Evolutionary conservation across 164 flowering plant genomes (phyloP), one percentile per base, ranked within the genome.

Genomic region (Akebia trifoliata): DNA sequence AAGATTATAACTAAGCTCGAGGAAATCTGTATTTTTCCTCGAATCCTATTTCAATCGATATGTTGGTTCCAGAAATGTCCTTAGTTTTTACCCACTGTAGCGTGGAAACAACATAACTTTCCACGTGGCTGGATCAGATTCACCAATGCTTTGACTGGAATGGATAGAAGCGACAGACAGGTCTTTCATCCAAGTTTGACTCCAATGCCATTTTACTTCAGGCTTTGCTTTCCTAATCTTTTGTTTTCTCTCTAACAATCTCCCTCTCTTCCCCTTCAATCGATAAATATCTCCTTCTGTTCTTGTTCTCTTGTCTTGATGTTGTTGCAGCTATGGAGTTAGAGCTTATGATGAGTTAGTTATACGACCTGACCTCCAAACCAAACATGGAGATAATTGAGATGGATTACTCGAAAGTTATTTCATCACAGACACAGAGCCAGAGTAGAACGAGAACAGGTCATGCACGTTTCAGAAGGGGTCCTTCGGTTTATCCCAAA

Each of bases 381-480:
- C 15, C 55, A 1, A 45, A 56, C 4, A 18, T 59, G 50, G 76
- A 68, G 11, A 44, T n/a, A n/a, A n/a, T 68, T 4, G 78, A 72
- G 11, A 51, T 45, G 59, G 87, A 85, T 45, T 83, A 67, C 63
- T 88, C 77, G 76, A 79, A 64, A 49, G 86, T 86, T 6, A 86
- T 88, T 32, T 81, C 92, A 10, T 76, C 89, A 15, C 74, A 86
- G n/a, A n/a, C n/a, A n/a, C n/a, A n/a, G n/a, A n/a, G n/a, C n/a
- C n/a, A n/a, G 61, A 85, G 78, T 40, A 86, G 86, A 1, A 80
- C 77, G 25, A 48, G 95, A 54, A 83, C 86, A 8, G 98, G 98
- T n/a, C 98, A 92, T 45, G 98, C 98, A 8, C 83, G 98, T 11
- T 92, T 92, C 73, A 60, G 98, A 35, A 29, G 93, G 17, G 95